Evolutionary conservation across 2,329 filamentous ascomycete genomes (phyloP), one percentile per base, ranked within the genome.

Genomic region (Zasmidium citrigriseum): DNA sequence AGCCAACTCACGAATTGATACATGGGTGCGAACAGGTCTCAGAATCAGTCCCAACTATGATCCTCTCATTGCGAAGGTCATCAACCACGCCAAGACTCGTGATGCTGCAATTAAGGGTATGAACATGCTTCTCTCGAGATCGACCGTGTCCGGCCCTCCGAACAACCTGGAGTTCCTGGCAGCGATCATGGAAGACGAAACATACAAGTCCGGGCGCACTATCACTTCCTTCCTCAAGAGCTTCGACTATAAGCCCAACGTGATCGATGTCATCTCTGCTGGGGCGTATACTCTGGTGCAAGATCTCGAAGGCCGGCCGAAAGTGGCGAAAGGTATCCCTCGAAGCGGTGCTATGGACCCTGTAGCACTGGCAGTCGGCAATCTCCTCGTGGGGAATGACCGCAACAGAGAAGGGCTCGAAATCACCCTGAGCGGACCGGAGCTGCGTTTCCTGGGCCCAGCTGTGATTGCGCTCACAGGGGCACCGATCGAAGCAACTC

Each of bases 321-420:
- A 76, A 0, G 76, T 85, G 2, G 84, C 84, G 1, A 80, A 80
- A 65, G 86, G 85, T 5, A 82, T 88, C 29, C 81, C 82, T 3
- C 82, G 85, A 27, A 78, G 80, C 3, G 85, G 86, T 0, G 83
- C 86, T 0, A 87, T 87, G 84, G 85, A 87, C 65, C 76, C 79
- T 0, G 67, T 87, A n/a, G 78, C 82, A 1, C 81, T 83, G 47
- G 79, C 80, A 22, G 76, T 86, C 24, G 85, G 83, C 1, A 89
- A 88, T 61, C 73, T 82, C 20, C 75, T 88, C 1, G 84, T 83
- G 0, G 84, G 84, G 0, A 88, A 88, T 54, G 63, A 76, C 0
- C 67, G 75, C 0, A 77, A 76, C 0, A 77, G 72, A 2, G 86
- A 86, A 67, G 78, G 77, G 0, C 70, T 89, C 0, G 86, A 89